phyloP scores from a whole-genome alignment of 805 yeast species.

The Jamesozyma piceae region DNA sequence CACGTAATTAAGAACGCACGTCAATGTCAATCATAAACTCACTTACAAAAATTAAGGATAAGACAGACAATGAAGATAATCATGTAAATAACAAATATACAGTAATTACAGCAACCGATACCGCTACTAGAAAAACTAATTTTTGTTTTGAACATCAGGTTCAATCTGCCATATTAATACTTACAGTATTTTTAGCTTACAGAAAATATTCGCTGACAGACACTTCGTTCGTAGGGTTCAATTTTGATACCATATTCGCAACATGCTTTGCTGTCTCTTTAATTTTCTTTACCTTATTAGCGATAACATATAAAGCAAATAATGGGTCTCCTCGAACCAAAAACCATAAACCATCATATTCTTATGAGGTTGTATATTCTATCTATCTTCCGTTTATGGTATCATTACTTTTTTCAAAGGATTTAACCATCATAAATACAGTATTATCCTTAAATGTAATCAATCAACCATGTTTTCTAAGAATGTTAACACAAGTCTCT shows the following conservation, averaged over 20 bases:
- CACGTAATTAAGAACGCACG: no score
- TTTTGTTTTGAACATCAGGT: no score
- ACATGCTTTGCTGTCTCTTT: neutral
- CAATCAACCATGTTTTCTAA: slow-evolving; percentile 14
- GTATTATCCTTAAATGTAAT: slow-evolving; percentile 27
- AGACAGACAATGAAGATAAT: no score
- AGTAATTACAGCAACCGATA: no score
- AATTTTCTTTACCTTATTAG: neutral
- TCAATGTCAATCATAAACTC: no score
- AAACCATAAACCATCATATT: no score
- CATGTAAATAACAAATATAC: no score
- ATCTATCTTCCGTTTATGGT: slow-evolving; percentile 29
- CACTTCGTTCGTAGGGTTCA: no score
- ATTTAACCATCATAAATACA: slow-evolving; percentile 23
- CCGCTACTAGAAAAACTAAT: no score
- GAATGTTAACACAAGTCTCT: slow-evolving; percentile 19
- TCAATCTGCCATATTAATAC: neutral
- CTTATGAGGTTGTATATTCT: slow-evolving; percentile 30
- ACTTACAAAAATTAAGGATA: no score
- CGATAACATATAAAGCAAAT: neutral
- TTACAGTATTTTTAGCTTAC: neutral
- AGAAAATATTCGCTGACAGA: no score
- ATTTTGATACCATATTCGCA: no score
- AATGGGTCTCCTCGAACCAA: neutral
- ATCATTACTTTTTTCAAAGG: slow-evolving; percentile 21